These are phyloP conservation scores for Diplotaxis tenuifolia DNA, from an alignment of 345 rosid species.

Conservation along the genomic window DNA sequence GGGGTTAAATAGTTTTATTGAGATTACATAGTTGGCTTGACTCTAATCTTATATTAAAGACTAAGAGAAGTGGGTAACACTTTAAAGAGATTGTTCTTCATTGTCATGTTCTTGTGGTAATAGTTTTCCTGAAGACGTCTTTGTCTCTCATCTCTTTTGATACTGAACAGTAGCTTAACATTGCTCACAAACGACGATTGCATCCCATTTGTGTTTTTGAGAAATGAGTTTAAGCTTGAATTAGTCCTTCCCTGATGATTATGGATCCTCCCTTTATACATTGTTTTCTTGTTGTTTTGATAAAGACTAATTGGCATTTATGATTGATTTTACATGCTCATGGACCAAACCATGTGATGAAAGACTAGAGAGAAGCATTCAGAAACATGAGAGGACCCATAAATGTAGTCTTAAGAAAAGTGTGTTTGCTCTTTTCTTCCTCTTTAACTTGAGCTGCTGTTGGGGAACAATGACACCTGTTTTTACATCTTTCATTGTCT, in stretches of 20 bases:
- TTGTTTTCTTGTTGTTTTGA: slow-evolving; percentile 1
- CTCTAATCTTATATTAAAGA: not conserved
- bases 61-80: not conserved
- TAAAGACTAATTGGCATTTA: not conserved
- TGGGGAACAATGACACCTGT: slow-evolving; percentile 34
- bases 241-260: not conserved
- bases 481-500: slow-evolving; percentile 27
- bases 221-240: not conserved
- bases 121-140: not conserved
- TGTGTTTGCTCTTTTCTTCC: slow-evolving; percentile 28
- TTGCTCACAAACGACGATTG: not conserved
- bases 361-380: slow-evolving; percentile 23
- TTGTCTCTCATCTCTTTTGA: not conserved
- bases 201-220: not conserved
- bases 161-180: not conserved
- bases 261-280: not conserved
- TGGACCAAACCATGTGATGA: slow-evolving; percentile 35
- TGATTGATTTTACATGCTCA: slow-evolving; percentile 12
- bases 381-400: slow-evolving; percentile 35
- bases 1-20: not conserved
- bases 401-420: slow-evolving; percentile 20
- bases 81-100: not conserved
- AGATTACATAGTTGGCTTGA: not conserved
- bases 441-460: slow-evolving; percentile 27
- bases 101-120: not conserved